Conservation (phyloP, 2,329 filamentous ascomycete species). For the Piedraia hortae region DNA sequence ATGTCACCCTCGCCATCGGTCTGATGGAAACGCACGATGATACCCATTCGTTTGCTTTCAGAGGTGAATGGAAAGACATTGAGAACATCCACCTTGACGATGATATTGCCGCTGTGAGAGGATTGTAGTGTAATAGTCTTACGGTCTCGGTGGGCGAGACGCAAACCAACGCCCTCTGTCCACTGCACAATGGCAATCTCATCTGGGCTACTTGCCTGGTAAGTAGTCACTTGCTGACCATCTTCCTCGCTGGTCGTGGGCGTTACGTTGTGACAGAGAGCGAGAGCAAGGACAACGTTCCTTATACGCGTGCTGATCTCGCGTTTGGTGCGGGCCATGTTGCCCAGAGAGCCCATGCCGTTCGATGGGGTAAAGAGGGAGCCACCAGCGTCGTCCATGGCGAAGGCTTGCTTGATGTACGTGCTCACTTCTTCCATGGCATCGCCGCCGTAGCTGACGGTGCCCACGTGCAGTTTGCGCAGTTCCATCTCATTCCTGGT, state of each 20-base stretch:
- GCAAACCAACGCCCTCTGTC: slow-evolving; percentile 76
- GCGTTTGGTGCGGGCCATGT: slow-evolving; percentile 49
- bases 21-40: slow-evolving; percentile 53
- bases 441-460: slow-evolving; percentile 91
- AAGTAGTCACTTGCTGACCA: slow-evolving; percentile 50
- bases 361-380: slow-evolving; percentile 48
- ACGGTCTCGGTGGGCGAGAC: slow-evolving; percentile 61
- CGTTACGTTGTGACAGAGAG: slow-evolving; percentile 90
- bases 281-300: slow-evolving; percentile 74
- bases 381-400: slow-evolving; percentile 6
- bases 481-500: slow-evolving; percentile 70
- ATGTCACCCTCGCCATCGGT: slow-evolving; percentile 44
- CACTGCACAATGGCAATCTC: slow-evolving; percentile 95
- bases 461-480: slow-evolving; percentile 95
- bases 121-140: slow-evolving; percentile 63
- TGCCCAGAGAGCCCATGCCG: slow-evolving; percentile 9
- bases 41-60: slow-evolving; percentile 93
- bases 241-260: slow-evolving; percentile 41
- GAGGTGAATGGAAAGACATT: slow-evolving; percentile 96
- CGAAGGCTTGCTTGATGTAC: slow-evolving; percentile 67
- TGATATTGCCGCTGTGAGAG: slow-evolving; percentile 39
- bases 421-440: slow-evolving; percentile 90
- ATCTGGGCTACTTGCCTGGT: slow-evolving; percentile 90
- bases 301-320: slow-evolving; percentile 85
- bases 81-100: slow-evolving; percentile 66